phyloP scores from a whole-genome alignment of 2,329 filamentous ascomycete species.

The Hirsutella rhossiliensis region DNA sequence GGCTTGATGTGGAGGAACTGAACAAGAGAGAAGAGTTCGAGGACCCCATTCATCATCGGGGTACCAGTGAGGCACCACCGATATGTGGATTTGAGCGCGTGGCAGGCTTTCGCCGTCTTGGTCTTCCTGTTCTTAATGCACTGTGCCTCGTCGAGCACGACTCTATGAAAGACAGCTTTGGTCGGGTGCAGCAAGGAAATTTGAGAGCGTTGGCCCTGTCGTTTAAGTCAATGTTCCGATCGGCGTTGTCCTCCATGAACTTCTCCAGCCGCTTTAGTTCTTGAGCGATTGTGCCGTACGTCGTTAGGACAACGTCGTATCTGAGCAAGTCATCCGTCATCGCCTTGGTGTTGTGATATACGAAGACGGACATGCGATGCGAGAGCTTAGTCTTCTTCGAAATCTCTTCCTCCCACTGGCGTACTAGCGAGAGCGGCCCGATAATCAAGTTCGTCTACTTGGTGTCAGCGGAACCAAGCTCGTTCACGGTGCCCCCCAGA shows the following conservation, averaged over 20 bases:
- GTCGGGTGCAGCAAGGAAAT: constrained; percentile 47
- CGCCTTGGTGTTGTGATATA: constrained; percentile 59
- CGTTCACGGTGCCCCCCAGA: constrained; percentile 26
- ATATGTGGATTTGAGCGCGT: constrained; percentile 52
- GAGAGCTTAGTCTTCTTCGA: constrained; percentile 49
- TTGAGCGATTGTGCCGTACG: constrained; percentile 61
- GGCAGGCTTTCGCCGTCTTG: constrained; percentile 59
- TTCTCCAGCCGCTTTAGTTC: constrained; percentile 51
- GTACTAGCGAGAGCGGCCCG: constrained; percentile 66
- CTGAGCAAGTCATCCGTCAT: constrained; percentile 47
- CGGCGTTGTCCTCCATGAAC: constrained; percentile 36
- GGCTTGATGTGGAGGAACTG: constrained; percentile 67
- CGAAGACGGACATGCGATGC: constrained; percentile 50
- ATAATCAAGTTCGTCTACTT: constrained; percentile 69
- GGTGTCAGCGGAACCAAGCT: constrained; percentile 15
- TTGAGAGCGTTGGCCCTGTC: constrained; percentile 21
- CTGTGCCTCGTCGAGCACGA: constrained; percentile 83
- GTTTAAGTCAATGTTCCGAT: constrained; percentile 23
- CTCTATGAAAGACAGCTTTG: constrained; percentile 56
- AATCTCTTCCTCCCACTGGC: constrained; percentile 80
- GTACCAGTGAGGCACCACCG: constrained; percentile 76
- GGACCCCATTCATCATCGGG: constrained; percentile 77
- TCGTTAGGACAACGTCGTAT: constrained; percentile 74
- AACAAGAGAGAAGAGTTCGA: constrained; percentile 67
- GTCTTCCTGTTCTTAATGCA: constrained; percentile 68